Conservation (phyloP, 257 asterid genomes). For the Nicotiana tabacum region DNA sequence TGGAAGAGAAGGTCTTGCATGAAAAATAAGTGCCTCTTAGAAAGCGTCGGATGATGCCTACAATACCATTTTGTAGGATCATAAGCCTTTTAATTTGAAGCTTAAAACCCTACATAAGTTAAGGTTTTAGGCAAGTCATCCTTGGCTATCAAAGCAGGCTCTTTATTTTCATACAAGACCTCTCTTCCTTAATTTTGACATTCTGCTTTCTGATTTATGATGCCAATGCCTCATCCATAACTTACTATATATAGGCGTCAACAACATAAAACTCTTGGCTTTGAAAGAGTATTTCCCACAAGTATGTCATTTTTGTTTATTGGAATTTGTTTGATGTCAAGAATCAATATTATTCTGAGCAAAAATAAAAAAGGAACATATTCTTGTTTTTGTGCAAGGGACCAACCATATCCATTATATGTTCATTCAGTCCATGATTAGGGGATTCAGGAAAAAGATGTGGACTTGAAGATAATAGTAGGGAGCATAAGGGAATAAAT, state of each 20-base stretch:
- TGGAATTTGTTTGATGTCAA: not conserved
- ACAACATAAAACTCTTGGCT: not conserved
- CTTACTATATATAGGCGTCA: slow-evolving; percentile 4
- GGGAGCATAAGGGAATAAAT: not conserved
- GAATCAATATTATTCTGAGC: not conserved
- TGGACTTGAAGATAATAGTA: not conserved
- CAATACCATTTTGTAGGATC: not conserved
- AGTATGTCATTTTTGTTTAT: not conserved
- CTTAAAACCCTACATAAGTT: not conserved
- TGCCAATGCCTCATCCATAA: not conserved
- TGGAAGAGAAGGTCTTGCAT: slow-evolving; percentile 35
- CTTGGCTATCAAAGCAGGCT: slow-evolving; percentile 54
- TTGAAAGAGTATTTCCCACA: not conserved
- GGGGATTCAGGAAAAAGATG: not conserved
- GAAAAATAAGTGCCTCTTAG: slow-evolving; percentile 33
- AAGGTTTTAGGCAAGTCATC: slow-evolving; percentile 55
- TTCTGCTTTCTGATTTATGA: not conserved
- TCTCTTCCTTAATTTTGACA: slow-evolving; percentile 19
- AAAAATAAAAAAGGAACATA: not conserved
- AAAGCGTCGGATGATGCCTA: slow-evolving; percentile 50
- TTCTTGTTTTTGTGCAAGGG: slow-evolving; percentile 8
- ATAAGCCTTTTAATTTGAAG: not conserved
- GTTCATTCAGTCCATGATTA: not conserved
- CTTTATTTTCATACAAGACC: slow-evolving; percentile 46
- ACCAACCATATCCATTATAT: not conserved